Conservation (phyloP, 1,139 yeast genomes). For the Debaryomyces sp. region DNA sequence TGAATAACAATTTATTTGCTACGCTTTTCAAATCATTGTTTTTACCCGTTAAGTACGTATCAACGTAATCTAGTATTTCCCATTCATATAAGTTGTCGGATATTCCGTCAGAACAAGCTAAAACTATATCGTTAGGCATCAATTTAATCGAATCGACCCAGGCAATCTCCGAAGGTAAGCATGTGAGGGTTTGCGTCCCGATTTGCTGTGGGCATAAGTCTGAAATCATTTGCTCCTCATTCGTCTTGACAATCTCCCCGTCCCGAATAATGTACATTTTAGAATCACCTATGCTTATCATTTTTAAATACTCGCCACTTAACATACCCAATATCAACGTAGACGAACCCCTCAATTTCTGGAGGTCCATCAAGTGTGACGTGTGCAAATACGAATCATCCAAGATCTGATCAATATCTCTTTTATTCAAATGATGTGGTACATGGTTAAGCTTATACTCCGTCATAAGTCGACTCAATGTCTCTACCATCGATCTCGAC, state of each 20-base stretch:
- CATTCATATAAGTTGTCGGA: conserved; percentile 54
- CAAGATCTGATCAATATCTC: conserved; percentile 49
- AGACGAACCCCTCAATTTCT: conserved; percentile 53
- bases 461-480: conserved; percentile 51
- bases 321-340: conserved; percentile 56
- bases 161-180: conserved; percentile 53
- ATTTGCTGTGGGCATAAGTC: conserved; percentile 58
- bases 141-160: conserved; percentile 48
- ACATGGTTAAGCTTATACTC: conserved; percentile 46
- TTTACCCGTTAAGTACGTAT: conserved; percentile 30
- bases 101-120: conserved; percentile 58
- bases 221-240: conserved; percentile 51
- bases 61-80: conserved; percentile 45
- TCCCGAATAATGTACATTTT: conserved; percentile 52
- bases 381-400: conserved; percentile 57
- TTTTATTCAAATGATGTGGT: conserved; percentile 45
- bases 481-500: conserved; percentile 59
- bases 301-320: conserved; percentile 49
- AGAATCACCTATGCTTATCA: conserved; percentile 61
- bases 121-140: conserved; percentile 43
- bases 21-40: conserved; percentile 38
- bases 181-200: conserved; percentile 52
- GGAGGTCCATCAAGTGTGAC: conserved; percentile 55
- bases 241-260: conserved; percentile 46
- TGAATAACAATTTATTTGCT: conserved; percentile 42